phyloP scores from a whole-genome alignment of 345 rosid species.

The Adansonia digitata region DNA sequence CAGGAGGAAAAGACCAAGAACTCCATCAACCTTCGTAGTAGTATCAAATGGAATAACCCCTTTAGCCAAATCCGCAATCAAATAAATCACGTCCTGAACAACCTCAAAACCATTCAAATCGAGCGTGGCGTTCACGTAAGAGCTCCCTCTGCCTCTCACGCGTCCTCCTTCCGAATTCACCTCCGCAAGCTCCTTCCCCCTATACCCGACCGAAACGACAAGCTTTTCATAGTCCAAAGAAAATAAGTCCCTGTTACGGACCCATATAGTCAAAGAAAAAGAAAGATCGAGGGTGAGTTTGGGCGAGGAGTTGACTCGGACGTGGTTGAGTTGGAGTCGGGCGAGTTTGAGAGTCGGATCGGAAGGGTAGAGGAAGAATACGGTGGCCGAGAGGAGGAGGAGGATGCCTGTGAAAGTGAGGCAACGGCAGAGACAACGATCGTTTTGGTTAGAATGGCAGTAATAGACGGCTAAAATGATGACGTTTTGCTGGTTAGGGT shows the following conservation, averaged over 20 bases:
- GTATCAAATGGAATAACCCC: constrained; percentile 75
- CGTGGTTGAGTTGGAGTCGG: constrained; percentile 53
- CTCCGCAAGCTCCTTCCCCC: constrained; percentile 71
- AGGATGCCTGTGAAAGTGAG: constrained; percentile 32
- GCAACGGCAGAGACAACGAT: constrained; percentile 35
- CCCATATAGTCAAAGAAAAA: constrained; percentile 53
- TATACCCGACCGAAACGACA: constrained; percentile 58
- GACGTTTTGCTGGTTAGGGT: constrained; percentile 36
- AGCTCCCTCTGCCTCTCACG: constrained; percentile 55
- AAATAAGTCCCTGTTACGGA: constrained; percentile 59
- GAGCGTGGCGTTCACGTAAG: constrained; percentile 66
- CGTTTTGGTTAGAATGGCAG: constrained; percentile 19
- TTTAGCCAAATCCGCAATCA: constrained; percentile 62
- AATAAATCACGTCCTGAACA: constrained; percentile 61
- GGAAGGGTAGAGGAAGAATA: constrained; percentile 68
- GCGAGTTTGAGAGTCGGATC: constrained; percentile 52
- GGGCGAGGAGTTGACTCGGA: constrained; percentile 42
- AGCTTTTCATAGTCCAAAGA: constrained; percentile 60
- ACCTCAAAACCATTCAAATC: constrained; percentile 69
- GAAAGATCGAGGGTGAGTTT: constrained; percentile 58
- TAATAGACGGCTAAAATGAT: constrained; percentile 45
- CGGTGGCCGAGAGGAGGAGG: constrained; percentile 43
- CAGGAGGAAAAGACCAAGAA: constrained; percentile 50
- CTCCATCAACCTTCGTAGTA: constrained; percentile 45
- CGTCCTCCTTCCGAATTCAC: constrained; percentile 51